Conservation (phyloP, 2,329 filamentous ascomycete species). For the Stylonectria norvegica region DNA sequence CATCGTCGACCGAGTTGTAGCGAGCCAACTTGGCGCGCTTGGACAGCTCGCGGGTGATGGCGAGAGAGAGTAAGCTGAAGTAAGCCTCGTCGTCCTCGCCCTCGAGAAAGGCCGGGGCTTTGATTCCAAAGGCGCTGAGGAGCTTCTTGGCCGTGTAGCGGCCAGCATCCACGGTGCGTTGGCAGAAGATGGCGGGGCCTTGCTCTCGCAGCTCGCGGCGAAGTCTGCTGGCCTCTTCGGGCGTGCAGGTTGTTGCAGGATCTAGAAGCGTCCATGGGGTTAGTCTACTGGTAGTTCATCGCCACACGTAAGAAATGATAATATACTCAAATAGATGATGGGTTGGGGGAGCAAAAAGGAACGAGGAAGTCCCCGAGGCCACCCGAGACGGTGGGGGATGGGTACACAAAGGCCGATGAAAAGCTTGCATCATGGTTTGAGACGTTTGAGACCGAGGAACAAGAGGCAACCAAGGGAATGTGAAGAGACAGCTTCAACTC, state of each 20-base stretch:
- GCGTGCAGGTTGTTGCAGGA: conserved; percentile 57
- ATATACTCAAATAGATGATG: conserved; percentile 2
- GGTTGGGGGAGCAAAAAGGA: too few species aligned
- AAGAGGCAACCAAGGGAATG: conserved; percentile 3
- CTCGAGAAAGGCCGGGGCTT: conserved; percentile 70
- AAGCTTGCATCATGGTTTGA: conserved; percentile 1
- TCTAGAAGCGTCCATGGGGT: conserved; percentile 24
- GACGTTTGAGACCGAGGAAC: background rate
- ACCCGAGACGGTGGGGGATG: too few species aligned
- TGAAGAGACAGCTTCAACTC: conserved; percentile 26
- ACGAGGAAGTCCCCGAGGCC: too few species aligned
- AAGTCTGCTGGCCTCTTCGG: conserved; percentile 65
- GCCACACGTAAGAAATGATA: conserved; percentile 3
- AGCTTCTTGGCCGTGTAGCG: conserved; percentile 76
- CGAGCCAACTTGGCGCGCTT: conserved; percentile 75
- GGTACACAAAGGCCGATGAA: conserved; percentile 1
- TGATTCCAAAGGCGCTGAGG: conserved; percentile 79
- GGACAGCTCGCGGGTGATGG: conserved; percentile 74
- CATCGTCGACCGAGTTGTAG: conserved; percentile 87
- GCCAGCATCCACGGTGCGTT: conserved; percentile 65
- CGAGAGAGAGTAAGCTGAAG: conserved; percentile 70
- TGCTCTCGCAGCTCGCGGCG: conserved; percentile 69
- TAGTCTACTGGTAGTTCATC: conserved; percentile 2
- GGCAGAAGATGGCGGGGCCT: conserved; percentile 75
- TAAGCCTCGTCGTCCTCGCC: conserved; percentile 66